Conservation (phyloP, 441 rosid species). For the Bruguiera hainesii region DNA sequence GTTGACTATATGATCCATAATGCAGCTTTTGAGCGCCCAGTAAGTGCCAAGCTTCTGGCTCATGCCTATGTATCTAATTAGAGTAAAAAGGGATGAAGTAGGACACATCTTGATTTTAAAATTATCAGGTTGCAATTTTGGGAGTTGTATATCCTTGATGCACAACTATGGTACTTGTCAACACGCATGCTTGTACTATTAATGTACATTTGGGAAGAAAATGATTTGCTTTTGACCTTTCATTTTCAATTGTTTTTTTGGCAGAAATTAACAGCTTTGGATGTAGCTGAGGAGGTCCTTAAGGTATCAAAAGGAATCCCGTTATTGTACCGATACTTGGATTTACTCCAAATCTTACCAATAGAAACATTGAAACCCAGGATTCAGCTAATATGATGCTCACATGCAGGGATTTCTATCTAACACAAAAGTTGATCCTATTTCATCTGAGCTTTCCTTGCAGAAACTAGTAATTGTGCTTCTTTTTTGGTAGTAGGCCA, state of each 20-base stretch:
- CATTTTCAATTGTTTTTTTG: slow-evolving; percentile 16
- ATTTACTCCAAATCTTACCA: not conserved
- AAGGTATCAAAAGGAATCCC: slow-evolving; percentile 44
- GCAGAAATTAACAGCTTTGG: slow-evolving; percentile 82
- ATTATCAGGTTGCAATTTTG: no score
- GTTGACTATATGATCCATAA: slow-evolving; percentile 84
- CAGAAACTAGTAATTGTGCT: slow-evolving; percentile 8
- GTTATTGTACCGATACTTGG: slow-evolving; percentile 10
- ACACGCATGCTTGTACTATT: not conserved
- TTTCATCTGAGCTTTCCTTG: slow-evolving; percentile 2
- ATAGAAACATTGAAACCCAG: not conserved
- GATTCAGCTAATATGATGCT: not conserved
- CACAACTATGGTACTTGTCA: not conserved
- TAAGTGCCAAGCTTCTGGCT: slow-evolving; percentile 33
- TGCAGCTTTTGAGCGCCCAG: slow-evolving; percentile 93
- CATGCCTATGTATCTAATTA: no score
- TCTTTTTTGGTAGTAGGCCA: slow-evolving; percentile 49
- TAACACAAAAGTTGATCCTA: not conserved
- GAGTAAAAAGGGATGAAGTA: no score
- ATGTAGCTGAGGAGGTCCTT: slow-evolving; percentile 66
- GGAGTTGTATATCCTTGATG: not conserved
- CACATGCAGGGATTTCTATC: not conserved
- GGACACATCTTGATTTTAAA: no score
- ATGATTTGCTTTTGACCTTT: not conserved
- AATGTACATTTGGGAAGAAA: not conserved